Percentiles rank a stretch among this genome's conserved stretches.
Evolutionary conservation across 495 filamentous ascomycete species (phyloP).

Genomic region (Penicillium psychrofluorescens): DNA sequence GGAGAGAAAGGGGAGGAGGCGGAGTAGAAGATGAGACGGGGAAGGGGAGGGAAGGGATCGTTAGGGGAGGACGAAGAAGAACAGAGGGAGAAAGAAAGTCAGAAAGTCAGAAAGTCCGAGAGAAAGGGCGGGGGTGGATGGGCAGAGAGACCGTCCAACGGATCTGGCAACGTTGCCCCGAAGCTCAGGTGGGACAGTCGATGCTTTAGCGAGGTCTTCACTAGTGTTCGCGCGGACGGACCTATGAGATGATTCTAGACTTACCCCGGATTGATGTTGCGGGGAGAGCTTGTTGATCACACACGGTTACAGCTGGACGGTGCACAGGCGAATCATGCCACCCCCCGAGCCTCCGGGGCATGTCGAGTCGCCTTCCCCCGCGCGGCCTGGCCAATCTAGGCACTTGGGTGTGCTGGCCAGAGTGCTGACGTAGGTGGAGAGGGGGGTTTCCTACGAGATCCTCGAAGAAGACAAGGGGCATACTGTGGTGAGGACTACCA

Average conservation of each 20-base stretch:
- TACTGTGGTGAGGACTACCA: not conserved
- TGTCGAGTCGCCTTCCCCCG: no score
- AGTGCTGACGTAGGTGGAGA: not conserved
- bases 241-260: no score
- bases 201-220: no score
- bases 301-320: no score
- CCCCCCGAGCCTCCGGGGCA: constrained; percentile 9
- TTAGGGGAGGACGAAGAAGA: not conserved
- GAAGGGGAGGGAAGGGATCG: not conserved
- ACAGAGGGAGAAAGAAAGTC: constrained; percentile 4
- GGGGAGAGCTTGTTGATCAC: constrained; percentile 8
- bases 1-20: not conserved
- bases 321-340: constrained; percentile 8
- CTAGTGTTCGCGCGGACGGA: no score
- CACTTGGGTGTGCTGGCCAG: not conserved
- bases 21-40: constrained; percentile 1
- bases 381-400: not conserved
- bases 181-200: not conserved
- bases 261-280: constrained; percentile 7
- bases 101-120: constrained; percentile 5
- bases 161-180: constrained; percentile 24
- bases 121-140: constrained; percentile 4
- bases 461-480: no score
- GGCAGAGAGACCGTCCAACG: constrained; percentile 6
- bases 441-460: not conserved